A percentile compares a stretch with the other conserved stretches of the same genome.
Conservation (phyloP, 768 basidiomycete species). For the Amanita phalloides region DNA sequence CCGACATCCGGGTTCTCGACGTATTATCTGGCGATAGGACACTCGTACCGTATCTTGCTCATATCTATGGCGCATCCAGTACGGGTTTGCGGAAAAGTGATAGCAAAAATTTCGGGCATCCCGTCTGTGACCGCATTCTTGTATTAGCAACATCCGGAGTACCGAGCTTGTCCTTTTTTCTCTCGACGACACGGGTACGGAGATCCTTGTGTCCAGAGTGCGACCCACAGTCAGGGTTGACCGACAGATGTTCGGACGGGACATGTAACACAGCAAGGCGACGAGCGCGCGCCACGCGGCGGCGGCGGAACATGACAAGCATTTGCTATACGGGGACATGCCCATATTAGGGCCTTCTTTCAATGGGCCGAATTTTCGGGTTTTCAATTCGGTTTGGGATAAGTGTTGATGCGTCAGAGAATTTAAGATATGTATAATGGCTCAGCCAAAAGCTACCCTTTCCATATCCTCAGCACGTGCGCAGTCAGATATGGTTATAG, state of each 20-base stretch:
- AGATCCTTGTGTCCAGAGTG: not conserved
- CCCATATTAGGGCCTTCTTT: not conserved
- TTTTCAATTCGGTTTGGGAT: not conserved
- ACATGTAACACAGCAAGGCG: not conserved
- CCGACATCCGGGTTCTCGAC: not conserved
- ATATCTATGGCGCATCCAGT: not conserved
- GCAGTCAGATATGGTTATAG: not conserved
- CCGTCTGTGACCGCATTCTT: not conserved
- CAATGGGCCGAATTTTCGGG: not conserved
- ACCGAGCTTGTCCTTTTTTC: not conserved
- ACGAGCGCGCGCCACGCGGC: not conserved
- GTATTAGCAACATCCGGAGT: not conserved
- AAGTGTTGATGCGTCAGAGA: not conserved
- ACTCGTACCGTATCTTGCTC: not conserved
- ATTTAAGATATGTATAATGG: not conserved
- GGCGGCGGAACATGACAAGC: conserved; percentile 1
- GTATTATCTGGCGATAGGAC: not conserved
- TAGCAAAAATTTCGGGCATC: not conserved
- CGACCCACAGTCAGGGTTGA: not conserved
- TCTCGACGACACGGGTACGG: not conserved
- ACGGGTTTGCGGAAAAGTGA: not conserved
- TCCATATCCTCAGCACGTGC: not conserved
- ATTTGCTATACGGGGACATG: not conserved
- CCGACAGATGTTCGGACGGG: not conserved
- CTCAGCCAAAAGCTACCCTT: not conserved